Percentiles rank a stretch among this genome's conserved stretches.
Conservation (phyloP, 2,329 filamentous ascomycete species). For the Botrytis squamosa region DNA sequence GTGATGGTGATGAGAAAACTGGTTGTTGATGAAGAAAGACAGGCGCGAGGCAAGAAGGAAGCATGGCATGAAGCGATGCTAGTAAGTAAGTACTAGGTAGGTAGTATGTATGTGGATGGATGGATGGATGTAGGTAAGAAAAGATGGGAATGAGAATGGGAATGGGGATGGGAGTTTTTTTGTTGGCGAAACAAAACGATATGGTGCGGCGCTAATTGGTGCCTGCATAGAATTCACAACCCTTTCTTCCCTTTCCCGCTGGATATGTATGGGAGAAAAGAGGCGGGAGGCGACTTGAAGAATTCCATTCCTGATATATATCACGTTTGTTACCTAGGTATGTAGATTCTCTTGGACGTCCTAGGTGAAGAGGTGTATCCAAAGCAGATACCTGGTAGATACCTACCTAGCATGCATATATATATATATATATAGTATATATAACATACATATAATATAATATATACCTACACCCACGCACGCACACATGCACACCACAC, state of each 20-base stretch:
- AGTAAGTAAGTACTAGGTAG: background rate
- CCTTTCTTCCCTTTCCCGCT: slow-evolving; percentile 7
- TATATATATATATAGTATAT: background rate
- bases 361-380: background rate
- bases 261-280: background rate
- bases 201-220: slow-evolving; percentile 2
- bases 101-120: background rate
- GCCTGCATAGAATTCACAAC: slow-evolving; percentile 6
- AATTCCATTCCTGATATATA: background rate
- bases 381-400: background rate
- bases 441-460: too few species aligned
- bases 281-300: background rate
- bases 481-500: background rate
- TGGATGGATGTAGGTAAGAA: background rate
- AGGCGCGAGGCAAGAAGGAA: background rate
- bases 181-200: background rate
- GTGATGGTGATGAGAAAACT: background rate
- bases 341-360: background rate
- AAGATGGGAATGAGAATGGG: background rate
- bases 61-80: background rate
- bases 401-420: background rate
- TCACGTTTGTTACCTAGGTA: background rate
- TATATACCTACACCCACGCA: background rate
- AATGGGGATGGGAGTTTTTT: slow-evolving; percentile 3
- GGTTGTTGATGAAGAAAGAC: background rate